Evolutionary conservation across 148 eudicot genomes (phyloP).

Genomic region (Rhododendron vialii): DNA sequence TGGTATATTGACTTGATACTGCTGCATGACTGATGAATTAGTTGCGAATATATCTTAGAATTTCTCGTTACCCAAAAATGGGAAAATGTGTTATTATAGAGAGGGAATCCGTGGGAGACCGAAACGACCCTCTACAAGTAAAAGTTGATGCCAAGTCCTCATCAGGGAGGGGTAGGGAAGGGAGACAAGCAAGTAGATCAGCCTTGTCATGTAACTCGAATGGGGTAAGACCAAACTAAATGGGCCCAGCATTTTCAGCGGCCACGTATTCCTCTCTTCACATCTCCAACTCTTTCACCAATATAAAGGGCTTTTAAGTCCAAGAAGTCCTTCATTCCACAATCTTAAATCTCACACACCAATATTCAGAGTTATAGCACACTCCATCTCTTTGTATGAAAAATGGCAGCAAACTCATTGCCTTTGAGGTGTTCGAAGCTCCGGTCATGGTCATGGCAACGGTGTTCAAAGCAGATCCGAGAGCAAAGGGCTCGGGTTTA

Average conservation of each 20-base stretch:
- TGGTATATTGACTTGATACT: background rate
- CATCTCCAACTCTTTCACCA: background rate
- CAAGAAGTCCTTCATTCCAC: background rate
- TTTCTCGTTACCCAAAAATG: background rate
- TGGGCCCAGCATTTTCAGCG: constrained; percentile 12
- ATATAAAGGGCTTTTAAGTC: background rate
- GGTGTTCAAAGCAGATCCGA: constrained; percentile 43
- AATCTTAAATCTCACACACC: background rate
- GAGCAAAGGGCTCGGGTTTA: constrained; percentile 47
- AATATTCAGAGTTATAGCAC: too few species aligned
- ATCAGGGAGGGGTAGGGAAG: background rate
- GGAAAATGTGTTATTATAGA: too few species aligned
- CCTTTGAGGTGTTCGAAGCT: constrained; percentile 29
- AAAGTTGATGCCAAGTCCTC: background rate
- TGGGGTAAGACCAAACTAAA: background rate
- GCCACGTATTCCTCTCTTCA: constrained; percentile 8
- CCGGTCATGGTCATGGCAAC: constrained; percentile 25
- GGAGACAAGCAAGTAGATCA: background rate
- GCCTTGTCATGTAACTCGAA: background rate
- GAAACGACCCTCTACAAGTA: background rate
- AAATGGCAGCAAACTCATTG: constrained; percentile 28
- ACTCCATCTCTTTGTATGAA: background rate
- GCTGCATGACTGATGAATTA: background rate
- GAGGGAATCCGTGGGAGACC: background rate
- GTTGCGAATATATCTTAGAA: background rate